Conservation (phyloP, 352 stramenopile species). For the Globisporangium nunn region DNA sequence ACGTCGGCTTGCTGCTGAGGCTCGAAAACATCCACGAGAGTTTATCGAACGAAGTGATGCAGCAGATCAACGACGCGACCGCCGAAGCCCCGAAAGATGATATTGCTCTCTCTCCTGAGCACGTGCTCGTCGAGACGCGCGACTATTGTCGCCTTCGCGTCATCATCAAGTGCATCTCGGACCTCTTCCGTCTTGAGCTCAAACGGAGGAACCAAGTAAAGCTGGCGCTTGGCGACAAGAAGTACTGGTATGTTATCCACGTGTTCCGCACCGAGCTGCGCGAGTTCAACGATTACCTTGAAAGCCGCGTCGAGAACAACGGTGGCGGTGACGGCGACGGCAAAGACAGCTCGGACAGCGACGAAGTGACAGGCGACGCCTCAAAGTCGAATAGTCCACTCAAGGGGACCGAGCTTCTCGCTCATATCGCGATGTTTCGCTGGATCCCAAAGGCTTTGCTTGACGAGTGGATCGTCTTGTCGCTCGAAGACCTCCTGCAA, state of each 20-base stretch:
- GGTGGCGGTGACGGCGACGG: slow-evolving; percentile 8
- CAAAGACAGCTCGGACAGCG: slow-evolving; percentile 1
- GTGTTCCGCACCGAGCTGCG: slow-evolving; percentile 33
- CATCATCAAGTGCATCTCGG: slow-evolving; percentile 30
- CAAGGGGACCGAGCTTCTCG: slow-evolving; percentile 10
- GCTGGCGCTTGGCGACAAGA: slow-evolving; percentile 33
- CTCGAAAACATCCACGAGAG: slow-evolving; percentile 39
- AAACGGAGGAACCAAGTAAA: slow-evolving; percentile 29
- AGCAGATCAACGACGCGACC: slow-evolving; percentile 10
- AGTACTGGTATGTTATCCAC: slow-evolving; percentile 39
- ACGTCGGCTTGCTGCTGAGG: slow-evolving; percentile 39
- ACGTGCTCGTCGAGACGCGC: slow-evolving; percentile 3
- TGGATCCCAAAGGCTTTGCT: slow-evolving; percentile 34
- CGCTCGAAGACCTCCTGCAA: slow-evolving; percentile 40
- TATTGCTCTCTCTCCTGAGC: slow-evolving; percentile 4
- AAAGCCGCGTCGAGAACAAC: neutral
- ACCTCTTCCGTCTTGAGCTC: slow-evolving; percentile 44
- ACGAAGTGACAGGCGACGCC: neutral
- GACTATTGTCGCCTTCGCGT: slow-evolving; percentile 24
- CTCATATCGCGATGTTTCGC: slow-evolving; percentile 25
- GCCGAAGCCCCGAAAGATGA: neutral
- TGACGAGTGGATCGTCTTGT: slow-evolving; percentile 48
- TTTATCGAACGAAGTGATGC: slow-evolving; percentile 29
- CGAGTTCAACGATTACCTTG: slow-evolving; percentile 29
- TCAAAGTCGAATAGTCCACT: neutral